Base-by-base conservation (phyloP, 768 basidiomycete species). In the Tricholoma terreum region DNA sequence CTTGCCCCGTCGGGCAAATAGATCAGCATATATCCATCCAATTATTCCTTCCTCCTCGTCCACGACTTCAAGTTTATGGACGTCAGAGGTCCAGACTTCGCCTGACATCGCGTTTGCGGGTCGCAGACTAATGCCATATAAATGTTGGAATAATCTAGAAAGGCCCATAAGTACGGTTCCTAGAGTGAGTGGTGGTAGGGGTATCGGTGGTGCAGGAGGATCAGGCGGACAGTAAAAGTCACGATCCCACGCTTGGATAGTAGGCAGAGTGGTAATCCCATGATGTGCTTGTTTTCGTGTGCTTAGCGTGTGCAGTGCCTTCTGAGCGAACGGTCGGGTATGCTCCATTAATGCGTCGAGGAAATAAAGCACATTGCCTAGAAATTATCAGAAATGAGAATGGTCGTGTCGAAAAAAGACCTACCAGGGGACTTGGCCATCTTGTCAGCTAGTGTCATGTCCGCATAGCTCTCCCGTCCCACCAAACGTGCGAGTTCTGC, bases 361-460 rank as follows among this genome's bases (percentile, higher is more conserved):
- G 72, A 99, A 99, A 46, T 87, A 85, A 58, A 77, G 78, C 21
- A 98, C 96, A 69, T 98, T 94, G 61, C 87, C 94, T 90, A 56
- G 9, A 51, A 21, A 45, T 21, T 21, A 31, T 56, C 31, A 59
- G 50, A 9, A 46, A 10, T 52, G 36, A 59, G 33, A 27, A 52
- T 40, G 9, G 15, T 4, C 43, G 52, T 58, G 46, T 31, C 27
- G 54, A 55, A 58, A 22, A 6, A 6, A 19, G 15, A 67, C 80
- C 59, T 58, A 92, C 91, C 91, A 52, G 96, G 95, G 31, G 85
- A 89, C 71, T 90, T 93, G 1, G 95, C 96, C 97, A 99, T 99
- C 75, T 97, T 99, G 72, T 98, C 95, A 30, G 83, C 83, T 17
- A 98, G 78, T 0, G 86, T 84, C 82, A 97, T 90, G 58, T 92